These are phyloP conservation scores for Sphaerosporella brunnea DNA, from an alignment of 495 filamentous ascomycete genomes.

Conservation along the genomic window DNA sequence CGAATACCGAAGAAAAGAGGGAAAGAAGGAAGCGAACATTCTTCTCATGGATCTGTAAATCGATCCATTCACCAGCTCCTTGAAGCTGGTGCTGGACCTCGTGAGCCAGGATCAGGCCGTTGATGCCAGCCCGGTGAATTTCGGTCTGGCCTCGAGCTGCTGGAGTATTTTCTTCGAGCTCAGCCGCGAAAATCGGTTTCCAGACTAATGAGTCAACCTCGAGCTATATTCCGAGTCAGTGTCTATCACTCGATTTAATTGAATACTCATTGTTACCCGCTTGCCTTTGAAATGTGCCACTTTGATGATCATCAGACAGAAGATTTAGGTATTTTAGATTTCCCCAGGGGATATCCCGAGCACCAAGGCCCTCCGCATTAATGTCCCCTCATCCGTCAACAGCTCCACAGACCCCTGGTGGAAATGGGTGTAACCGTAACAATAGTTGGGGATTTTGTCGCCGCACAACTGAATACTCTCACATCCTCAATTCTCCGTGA, in stretches of 20 bases:
- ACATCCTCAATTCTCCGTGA: slow-evolving; percentile 16
- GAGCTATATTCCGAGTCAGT: not conserved
- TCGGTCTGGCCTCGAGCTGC: slow-evolving; percentile 12
- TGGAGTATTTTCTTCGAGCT: too few species aligned
- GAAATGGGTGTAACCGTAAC: slow-evolving; percentile 19
- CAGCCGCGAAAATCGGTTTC: too few species aligned
- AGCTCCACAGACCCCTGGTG: slow-evolving; percentile 9
- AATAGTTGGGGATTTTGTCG: slow-evolving; percentile 13
- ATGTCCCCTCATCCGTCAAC: slow-evolving; percentile 10
- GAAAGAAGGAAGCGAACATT: too few species aligned
- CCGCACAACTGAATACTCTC: slow-evolving; percentile 19
- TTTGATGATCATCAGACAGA: slow-evolving; percentile 15
- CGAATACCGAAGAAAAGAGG: too few species aligned
- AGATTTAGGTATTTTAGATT: slow-evolving; percentile 13
- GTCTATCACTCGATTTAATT: not conserved
- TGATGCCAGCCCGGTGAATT: slow-evolving; percentile 19
- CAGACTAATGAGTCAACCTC: slow-evolving; percentile 3
- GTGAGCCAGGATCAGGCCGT: not conserved
- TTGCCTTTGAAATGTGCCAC: slow-evolving; percentile 10
- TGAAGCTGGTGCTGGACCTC: not conserved
- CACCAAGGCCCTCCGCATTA: slow-evolving; percentile 9
- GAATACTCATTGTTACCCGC: not conserved
- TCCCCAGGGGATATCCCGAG: slow-evolving; percentile 12
- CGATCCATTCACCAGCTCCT: not conserved
- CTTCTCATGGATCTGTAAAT: not conserved